Base-by-base conservation (phyloP, 495 filamentous ascomycete genomes). In the Talaromyces trachyspermus region DNA sequence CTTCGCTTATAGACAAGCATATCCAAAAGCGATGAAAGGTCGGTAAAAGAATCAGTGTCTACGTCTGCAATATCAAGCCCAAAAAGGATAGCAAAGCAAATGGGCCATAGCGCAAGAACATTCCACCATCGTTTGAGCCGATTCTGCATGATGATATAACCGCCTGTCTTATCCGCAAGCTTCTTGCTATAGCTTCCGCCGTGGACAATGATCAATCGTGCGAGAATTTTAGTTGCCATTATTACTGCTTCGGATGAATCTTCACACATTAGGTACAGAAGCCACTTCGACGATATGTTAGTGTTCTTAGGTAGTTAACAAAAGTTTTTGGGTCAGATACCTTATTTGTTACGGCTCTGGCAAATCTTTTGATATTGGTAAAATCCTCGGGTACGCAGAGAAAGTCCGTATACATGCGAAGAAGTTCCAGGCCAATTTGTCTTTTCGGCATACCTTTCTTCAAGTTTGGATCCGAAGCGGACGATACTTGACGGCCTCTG, bases 341-440 rank as follows among this genome's bases (percentile, higher is more conserved):
- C 80, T 95, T 97, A 53, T 91, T 95, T 22, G 94, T 96, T 3
- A 97, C 91, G 2, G 89, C 92, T 66, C 83, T 88, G 12, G 91
- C 88, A 68, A 98, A 98, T 55, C 86, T 91, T 56, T 79, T 79
- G 43, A 95, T 80, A 27, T 83, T 82, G 11, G 69, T 62, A 10
- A 58, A 56, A 50, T 83, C 86, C 30, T 71, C 70, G 52, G 80
- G 77, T 43, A 85, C 79, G 54, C 88, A 95, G n/a, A 97, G 70
- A 2, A 95, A 64, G 25, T 85, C 71, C n/a, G 84, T 71, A 55
- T 94, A 94, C 69, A 96, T 78, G 50, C 83, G 80, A 32, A 98
- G 67, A 46, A 96, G 76, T 49, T 78, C 80, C 29, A 82, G 70
- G 7, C 88, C 89, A 36, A 95, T 65, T 42, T 89, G 74, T 51